Base-by-base conservation (phyloP, 1,139 yeast species). In the Entelexis sorbosivorans region DNA sequence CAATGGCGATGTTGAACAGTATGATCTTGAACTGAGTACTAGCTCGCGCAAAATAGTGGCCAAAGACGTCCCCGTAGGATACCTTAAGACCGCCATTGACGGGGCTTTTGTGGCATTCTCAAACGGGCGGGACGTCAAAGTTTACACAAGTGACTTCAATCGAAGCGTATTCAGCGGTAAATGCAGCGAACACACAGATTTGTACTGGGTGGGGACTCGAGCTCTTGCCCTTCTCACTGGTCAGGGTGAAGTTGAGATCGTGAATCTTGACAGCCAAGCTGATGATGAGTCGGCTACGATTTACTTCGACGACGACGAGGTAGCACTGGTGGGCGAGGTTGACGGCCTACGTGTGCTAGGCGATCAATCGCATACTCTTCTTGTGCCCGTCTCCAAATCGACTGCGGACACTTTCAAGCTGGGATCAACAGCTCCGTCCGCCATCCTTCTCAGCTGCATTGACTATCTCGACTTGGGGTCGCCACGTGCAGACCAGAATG, bases 371-470 rank as follows among this genome's bases (percentile, higher is more conserved):
- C 72, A 84, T 13, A 85, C 82, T 56, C 78, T 84, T 54, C 66
- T 88, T 26, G 70, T 81, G 5, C 74, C 82, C 56, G 95, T 93
- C 0, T 75, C 79, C 0, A 70, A 69, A 1, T 67, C 72, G 0
- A 76, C 82, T 0, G 74, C 76, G 9, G 78, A 79, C 39, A 74
- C 87, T 22, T 88, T 87, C 64, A 79, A 76, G 61, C 77, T 88
- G 46, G 98, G 97, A 0, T 84, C 96, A 0, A 75, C 87, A 0
- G 77, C 85, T 22, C 85, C 96, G 0, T 76, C 94, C 29, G 86
- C 95, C 9, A 82, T 89, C 36, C 68, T 91, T 39, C 67, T 86
- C 5, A 96, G 89, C 66, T 83, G 96, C 19, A 75, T 87, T 35
- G 91, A 86, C 50, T 79, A 85, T 57, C 69, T 87, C 17, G 74